Percentiles rank a stretch among this genome's conserved stretches.
Conservation (phyloP, 2,329 filamentous ascomycete genomes). For the Sporothrix variecibatus region DNA sequence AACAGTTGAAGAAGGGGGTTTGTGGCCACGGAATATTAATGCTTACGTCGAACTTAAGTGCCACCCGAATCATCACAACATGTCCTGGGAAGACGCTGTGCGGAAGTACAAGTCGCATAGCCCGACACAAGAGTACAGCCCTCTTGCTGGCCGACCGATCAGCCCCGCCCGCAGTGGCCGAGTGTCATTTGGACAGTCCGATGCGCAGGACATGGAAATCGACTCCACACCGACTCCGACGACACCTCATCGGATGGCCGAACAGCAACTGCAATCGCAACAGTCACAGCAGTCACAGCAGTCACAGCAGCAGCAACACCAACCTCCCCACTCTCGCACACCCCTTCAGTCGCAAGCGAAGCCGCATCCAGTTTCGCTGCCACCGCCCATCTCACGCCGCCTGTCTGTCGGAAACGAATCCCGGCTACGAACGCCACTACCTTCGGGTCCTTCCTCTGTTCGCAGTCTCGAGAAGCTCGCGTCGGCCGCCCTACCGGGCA, state of each 20-base stretch:
- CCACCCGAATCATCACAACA: constrained; percentile 60
- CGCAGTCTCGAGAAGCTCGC: constrained; percentile 56
- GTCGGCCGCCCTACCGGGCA: constrained; percentile 48
- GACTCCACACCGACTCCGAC: constrained; percentile 44
- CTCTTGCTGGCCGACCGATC: constrained; percentile 37
- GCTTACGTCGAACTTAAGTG: constrained; percentile 44
- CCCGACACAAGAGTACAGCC: constrained; percentile 54
- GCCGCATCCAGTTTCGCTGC: constrained; percentile 7
- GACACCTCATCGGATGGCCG: constrained; percentile 12
- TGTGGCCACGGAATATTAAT: neutral
- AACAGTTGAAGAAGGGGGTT: no score
- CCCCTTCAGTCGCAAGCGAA: constrained; percentile 11
- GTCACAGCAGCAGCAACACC: constrained; percentile 23
- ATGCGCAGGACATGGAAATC: constrained; percentile 58
- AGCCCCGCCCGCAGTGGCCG: constrained; percentile 46
- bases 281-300: neutral
- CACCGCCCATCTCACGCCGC: constrained; percentile 40
- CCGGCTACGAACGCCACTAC: constrained; percentile 58
- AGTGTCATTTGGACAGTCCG: constrained; percentile 45
- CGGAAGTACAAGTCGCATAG: constrained; percentile 58
- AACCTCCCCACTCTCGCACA: neutral
- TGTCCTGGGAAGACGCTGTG: constrained; percentile 62
- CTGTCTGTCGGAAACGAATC: constrained; percentile 45
- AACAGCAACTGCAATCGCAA: constrained; percentile 13
- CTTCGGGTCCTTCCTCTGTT: constrained; percentile 57